Base-by-base conservation (phyloP, 805 yeast genomes). In the Candida adriatica region DNA sequence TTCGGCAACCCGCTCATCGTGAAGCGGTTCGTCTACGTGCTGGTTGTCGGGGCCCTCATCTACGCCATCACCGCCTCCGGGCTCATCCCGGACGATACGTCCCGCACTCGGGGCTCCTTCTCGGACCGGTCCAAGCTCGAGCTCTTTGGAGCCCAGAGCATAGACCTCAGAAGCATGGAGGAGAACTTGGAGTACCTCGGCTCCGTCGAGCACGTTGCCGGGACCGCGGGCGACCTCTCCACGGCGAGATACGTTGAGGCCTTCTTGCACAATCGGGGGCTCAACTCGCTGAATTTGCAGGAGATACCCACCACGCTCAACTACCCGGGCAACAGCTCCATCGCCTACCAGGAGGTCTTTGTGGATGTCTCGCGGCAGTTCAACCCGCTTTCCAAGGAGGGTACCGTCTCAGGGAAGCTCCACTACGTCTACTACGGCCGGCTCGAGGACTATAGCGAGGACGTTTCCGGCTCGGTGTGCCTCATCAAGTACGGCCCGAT, bases 1-100 rank as follows among this genome's bases (percentile, higher is more conserved):
- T 44, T 83, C n/a, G 95, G 96, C 5, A 86, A 88, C 50, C 96
- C 96, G 4, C 57, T 86, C 29, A 80, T 90, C 17, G 75, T 88
- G 17, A 80, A 82, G 44, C 63, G 97, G 25, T 62, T 88, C 24
- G 55, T 83, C 3, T 85, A 85, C 47, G 82, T 90, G 8, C 46
- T 77, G 2, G 50, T 79, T 29, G 71, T 85, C 43, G 72, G 85
- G n/a, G 37, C 59, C 0, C 46, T 79, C 5, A 59, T 84, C 5
- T 77, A 76, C 42, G 45, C 71, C 16, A 63, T 83, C 2, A 66
- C 86, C 6, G 54, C 71, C 21, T 68, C 79, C 32, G 82, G 81
- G 4, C 39, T 70, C 11, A 51, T 73, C 33, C 73, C 82, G 1
- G 55, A 49, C 19, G 64, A 64, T 24, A 47, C 56, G 8, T 52